These are phyloP conservation scores for Daldinia childiae DNA, from an alignment of 495 filamentous ascomycete species.

Conservation along the genomic window DNA sequence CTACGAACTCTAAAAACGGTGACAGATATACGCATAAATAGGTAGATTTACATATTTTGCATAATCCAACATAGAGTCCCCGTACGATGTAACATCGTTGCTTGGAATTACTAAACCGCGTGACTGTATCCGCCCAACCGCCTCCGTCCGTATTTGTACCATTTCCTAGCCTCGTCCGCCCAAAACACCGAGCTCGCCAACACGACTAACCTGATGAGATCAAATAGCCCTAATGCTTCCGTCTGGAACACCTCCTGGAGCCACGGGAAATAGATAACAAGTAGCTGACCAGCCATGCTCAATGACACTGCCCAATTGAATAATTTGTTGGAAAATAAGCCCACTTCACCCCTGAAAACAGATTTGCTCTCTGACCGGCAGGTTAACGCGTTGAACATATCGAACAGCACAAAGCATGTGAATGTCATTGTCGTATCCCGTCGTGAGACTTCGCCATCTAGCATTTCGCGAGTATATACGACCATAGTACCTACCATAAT, in stretches of 20 bases:
- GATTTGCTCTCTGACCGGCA: conserved; percentile 93
- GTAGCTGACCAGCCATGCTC: conserved; percentile 82
- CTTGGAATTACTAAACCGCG: conserved; percentile 51
- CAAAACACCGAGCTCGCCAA: conserved; percentile 92
- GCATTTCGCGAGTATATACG: conserved; percentile 91
- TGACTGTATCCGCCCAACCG: conserved; percentile 58
- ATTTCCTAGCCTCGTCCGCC: conserved; percentile 93
- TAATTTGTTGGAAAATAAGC: conserved; percentile 84
- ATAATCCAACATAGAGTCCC: conserved; percentile 18
- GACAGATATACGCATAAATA: conserved; percentile 8
- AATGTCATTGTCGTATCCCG: conserved; percentile 99
- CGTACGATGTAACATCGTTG: neutral
- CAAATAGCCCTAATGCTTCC: conserved; percentile 77
- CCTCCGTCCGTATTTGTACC: conserved; percentile 59
- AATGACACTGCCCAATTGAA: conserved; percentile 94
- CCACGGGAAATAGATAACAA: conserved; percentile 93
- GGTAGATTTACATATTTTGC: conserved; percentile 26
- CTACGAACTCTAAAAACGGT: neutral
- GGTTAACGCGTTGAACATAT: conserved; percentile 97
- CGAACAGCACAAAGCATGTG: conserved; percentile 96
- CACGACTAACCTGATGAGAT: conserved; percentile 74
- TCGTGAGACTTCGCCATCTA: conserved; percentile 80
- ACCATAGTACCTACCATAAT: conserved; percentile 93
- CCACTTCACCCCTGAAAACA: conserved; percentile 83
- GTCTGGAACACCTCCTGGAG: conserved; percentile 96